Percentiles rank a stretch among this genome's conserved stretches.
These are phyloP conservation scores for Globisporangium nodosum DNA, from an alignment of 352 stramenopile genomes.

Conservation along the genomic window DNA sequence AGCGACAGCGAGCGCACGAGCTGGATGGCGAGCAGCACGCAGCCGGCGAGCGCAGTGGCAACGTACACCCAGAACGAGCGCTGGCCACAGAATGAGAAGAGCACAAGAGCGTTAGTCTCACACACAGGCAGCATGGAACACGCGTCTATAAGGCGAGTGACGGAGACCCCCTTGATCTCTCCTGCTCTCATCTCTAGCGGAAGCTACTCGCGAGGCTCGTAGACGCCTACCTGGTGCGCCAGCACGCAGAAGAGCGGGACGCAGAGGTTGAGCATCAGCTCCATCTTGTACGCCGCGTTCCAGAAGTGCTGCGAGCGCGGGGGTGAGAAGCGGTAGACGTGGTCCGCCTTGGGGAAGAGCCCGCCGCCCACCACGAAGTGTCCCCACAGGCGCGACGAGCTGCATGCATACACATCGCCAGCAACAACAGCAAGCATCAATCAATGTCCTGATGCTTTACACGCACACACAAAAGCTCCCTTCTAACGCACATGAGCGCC, in stretches of 20 bases:
- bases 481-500: conserved; percentile 45
- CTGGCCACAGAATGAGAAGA: conserved; percentile 17
- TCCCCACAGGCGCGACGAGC: conserved; percentile 71
- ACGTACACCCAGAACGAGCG: conserved; percentile 79
- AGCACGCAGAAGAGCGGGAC: conserved; percentile 76
- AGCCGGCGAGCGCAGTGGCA: conserved; percentile 49
- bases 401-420: conserved; percentile 9
- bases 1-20: conserved; percentile 73
- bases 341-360: conserved; percentile 66
- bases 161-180: not conserved
- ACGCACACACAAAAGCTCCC: not conserved
- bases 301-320: conserved; percentile 70
- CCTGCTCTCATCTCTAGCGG: not conserved
- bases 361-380: conserved; percentile 65
- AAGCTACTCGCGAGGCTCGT: conserved; percentile 4
- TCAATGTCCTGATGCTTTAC: not conserved
- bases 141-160: conserved; percentile 12
- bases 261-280: conserved; percentile 69
- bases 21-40: conserved; percentile 51
- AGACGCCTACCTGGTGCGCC: conserved; percentile 60
- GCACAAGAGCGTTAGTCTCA: not conserved
- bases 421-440: not conserved
- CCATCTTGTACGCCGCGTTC: conserved; percentile 77
- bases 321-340: conserved; percentile 74
- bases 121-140: not conserved